Base-by-base conservation (phyloP, 768 basidiomycete species). In the Xerocomus brunneocitrinus region DNA sequence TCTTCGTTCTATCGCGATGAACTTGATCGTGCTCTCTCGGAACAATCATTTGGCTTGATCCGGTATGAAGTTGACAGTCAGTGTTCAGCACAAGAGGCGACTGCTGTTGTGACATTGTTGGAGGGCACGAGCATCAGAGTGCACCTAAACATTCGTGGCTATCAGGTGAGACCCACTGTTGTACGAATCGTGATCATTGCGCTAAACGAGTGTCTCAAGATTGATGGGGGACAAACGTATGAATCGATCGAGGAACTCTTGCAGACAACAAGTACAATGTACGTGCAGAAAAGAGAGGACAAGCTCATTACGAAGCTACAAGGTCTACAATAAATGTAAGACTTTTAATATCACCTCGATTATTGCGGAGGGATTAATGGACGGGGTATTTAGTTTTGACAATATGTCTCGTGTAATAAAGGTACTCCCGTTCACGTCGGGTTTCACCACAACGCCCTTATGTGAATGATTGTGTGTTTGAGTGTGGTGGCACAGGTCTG, bases 211-310 rank as follows among this genome's bases (percentile, higher is more conserved):
- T 50, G 53, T 58, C 52, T 53, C 47, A 49, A 57, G 67, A 69
- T 61, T 32, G 64, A 67, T 38, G 61, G 28, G 31, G 64, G 67
- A 42, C 55, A 58, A 53, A 66, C 67, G 8, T 81, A 79, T 52
- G 87, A 89, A 67, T 79, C 77, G 19, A 62, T 87, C 19, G 87
- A 87, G 46, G 74, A 72, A 30, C 72, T 88, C 27, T 73, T 89
- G 32, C 73, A 74, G 47, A 71, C 76, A 14, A 62, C 74, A 49
- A 89, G 87, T 64, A 73, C 76, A n/a, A 65, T 76, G 58, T 88
- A 83, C 60, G 66, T 65, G 43, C 67, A 67, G 55, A 78, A 70
- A 57, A 71, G 72, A 53, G 76, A 79, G 56, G 79, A 79, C 19
- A 57, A 66, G 27, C 69, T 84, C 49, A 65, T 82, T 34, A 58